Evolutionary conservation across 345 rosid genomes (phyloP), one percentile per base, ranked within the genome.

Genomic region (Aquilaria sinensis): DNA sequence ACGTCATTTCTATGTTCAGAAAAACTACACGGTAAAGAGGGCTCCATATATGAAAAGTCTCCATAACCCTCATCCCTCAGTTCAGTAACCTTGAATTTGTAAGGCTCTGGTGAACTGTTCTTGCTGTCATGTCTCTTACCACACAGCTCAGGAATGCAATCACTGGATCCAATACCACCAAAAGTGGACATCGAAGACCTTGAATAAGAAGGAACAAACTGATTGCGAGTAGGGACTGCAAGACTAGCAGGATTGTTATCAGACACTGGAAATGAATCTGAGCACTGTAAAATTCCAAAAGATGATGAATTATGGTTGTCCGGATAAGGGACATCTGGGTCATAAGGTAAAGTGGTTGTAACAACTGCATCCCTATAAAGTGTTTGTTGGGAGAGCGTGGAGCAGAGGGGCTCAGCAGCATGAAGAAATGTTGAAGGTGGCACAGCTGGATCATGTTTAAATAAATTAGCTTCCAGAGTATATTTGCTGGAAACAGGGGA

Each of bases 341-440:
- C 75, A 68, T 65, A 63, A 50, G 62, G 66, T 51, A 65, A 62
- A 74, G 58, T 48, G 53, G 61, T 70, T 46, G 54, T 57, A 67
- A 37, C 56, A 53, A 34, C 9, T 61, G 73, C 53, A 71, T 64
- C 70, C 55, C 65, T 69, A 60, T 23, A 15, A 72, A 59, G 48
- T 45, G 63, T 33, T 1, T 75, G 62, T 30, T 70, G 31, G 51
- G 50, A 62, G 69, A 55, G 66, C 63, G 69, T 70, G 60, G 68
- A 67, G 50, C 41, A 41, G 30, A 33, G 66, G 31, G 56, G 46
- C 67, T 62, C 75, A 67, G 62, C 64, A 52, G 61, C 64, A 58
- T 31, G 23, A 59, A 47, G 23, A 60, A 57, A 47, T 16, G 51
- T 30, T 9, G 32, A 64, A 56, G 61, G 63, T 62, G 51, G 65